These are phyloP conservation scores for Nakazawaea peltata DNA, from an alignment of 805 yeast genomes.

Conservation along the genomic window DNA sequence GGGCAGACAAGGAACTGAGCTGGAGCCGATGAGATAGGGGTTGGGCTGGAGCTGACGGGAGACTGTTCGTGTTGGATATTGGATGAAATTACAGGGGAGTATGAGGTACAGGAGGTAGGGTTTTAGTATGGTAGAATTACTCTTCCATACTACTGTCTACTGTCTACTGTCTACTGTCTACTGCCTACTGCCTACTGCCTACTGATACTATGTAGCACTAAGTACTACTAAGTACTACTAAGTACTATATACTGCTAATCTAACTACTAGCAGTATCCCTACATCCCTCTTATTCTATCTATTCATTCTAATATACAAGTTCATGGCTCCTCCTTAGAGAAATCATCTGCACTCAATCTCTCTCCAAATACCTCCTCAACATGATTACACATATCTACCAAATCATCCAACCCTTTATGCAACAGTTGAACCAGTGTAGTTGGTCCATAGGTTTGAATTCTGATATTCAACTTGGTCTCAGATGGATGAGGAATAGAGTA, in stretches of 20 bases:
- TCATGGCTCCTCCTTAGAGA: constrained; percentile 40
- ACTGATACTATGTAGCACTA: too few relatives aligned
- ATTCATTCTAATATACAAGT: constrained; percentile 1
- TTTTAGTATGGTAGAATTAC: too few relatives aligned
- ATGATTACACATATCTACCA: constrained; percentile 73
- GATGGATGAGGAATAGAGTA: constrained; percentile 98
- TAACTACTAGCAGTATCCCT: too few relatives aligned
- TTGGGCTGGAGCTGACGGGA: too few relatives aligned
- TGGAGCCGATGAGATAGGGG: too few relatives aligned
- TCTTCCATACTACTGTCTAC: too few relatives aligned
- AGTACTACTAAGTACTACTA: too few relatives aligned
- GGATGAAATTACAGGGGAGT: neutral
- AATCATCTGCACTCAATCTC: constrained; percentile 51
- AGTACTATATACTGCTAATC: too few relatives aligned
- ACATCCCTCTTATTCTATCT: neutral
- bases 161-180: too few relatives aligned
- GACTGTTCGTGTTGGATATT: too few relatives aligned
- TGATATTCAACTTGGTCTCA: constrained; percentile 77
- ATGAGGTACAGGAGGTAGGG: neutral
- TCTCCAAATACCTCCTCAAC: constrained; percentile 75
- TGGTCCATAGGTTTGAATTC: constrained; percentile 88
- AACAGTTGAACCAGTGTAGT: constrained; percentile 89
- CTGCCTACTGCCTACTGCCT: too few relatives aligned
- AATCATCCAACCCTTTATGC: constrained; percentile 83
- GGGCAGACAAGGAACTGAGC: neutral